Conservation (phyloP, 2,329 filamentous ascomycete species). For the Diaporthe nobilis region DNA sequence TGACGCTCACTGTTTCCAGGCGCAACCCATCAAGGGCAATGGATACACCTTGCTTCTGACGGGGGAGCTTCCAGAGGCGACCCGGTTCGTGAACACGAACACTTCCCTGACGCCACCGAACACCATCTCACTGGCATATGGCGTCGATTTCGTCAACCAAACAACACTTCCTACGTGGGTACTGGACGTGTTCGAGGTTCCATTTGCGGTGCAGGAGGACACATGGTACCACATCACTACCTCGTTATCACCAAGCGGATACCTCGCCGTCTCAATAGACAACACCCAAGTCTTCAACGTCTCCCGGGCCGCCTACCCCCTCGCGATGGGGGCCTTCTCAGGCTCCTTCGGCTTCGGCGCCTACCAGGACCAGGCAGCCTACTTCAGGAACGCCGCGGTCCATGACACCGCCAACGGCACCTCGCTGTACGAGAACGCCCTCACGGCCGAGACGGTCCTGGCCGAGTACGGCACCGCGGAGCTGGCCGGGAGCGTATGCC, state of each 20-base stretch:
- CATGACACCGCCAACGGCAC: slow-evolving; percentile 49
- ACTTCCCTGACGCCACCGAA: slow-evolving; percentile 53
- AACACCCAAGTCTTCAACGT: slow-evolving; percentile 46
- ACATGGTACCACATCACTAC: slow-evolving; percentile 55
- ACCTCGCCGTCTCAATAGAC: slow-evolving; percentile 50
- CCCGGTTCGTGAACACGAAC: slow-evolving; percentile 52
- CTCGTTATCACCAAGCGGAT: slow-evolving; percentile 45
- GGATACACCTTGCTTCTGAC: slow-evolving; percentile 26
- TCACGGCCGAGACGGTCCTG: slow-evolving; percentile 48
- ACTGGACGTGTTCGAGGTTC: slow-evolving; percentile 48
- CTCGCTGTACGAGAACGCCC: slow-evolving; percentile 50
- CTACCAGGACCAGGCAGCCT: slow-evolving; percentile 56
- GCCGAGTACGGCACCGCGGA: slow-evolving; percentile 54
- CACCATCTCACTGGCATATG: slow-evolving; percentile 52
- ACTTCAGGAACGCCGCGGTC: slow-evolving; percentile 53
- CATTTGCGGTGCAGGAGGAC: slow-evolving; percentile 49
- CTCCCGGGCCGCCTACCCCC: slow-evolving; percentile 40
- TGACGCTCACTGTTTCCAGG: not conserved
- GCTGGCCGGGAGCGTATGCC: slow-evolving; percentile 54
- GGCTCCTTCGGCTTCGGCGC: slow-evolving; percentile 58
- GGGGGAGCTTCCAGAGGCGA: not conserved
- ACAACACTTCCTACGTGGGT: slow-evolving; percentile 49
- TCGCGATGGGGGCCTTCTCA: slow-evolving; percentile 19
- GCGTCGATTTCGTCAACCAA: slow-evolving; percentile 54
- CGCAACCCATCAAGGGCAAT: slow-evolving; percentile 4